Conservation (phyloP, 345 rosid species). For the Populus deltoides region DNA sequence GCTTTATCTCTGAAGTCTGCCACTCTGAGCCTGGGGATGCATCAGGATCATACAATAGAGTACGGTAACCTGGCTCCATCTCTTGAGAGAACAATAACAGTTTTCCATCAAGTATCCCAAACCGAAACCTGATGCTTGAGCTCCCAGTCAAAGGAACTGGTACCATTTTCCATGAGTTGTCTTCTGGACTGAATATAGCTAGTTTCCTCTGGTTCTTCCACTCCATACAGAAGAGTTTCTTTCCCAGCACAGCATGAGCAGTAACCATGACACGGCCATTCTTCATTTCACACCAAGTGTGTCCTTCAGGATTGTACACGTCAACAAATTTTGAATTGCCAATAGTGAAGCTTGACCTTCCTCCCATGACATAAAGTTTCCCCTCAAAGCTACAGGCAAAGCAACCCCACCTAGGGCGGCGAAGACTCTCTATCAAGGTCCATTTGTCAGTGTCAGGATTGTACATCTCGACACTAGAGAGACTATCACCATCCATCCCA, state of each 20-base stretch:
- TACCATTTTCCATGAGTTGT: slow-evolving; percentile 72
- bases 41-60: slow-evolving; percentile 72
- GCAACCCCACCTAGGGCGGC: slow-evolving; percentile 83
- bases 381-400: slow-evolving; percentile 73
- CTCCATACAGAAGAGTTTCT: slow-evolving; percentile 77
- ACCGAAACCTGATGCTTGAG: slow-evolving; percentile 59
- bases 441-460: slow-evolving; percentile 60
- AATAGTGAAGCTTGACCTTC: slow-evolving; percentile 91
- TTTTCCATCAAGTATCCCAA: slow-evolving; percentile 70
- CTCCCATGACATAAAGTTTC: slow-evolving; percentile 87
- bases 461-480: slow-evolving; percentile 74
- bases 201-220: slow-evolving; percentile 89
- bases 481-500: slow-evolving; percentile 61
- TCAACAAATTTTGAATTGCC: slow-evolving; percentile 76
- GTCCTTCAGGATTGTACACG: slow-evolving; percentile 62
- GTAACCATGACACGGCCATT: slow-evolving; percentile 96
- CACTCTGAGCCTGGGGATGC: slow-evolving; percentile 69
- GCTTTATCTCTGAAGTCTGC: slow-evolving; percentile 64
- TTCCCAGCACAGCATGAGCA: slow-evolving; percentile 73
- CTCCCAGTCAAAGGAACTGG: slow-evolving; percentile 74
- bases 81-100: slow-evolving; percentile 65
- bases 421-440: slow-evolving; percentile 62
- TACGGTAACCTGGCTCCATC: slow-evolving; percentile 47
- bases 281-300: slow-evolving; percentile 72
- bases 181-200: slow-evolving; percentile 59